These are phyloP conservation scores for Xerophyta viscosa DNA, from an alignment of 106 monocot species.

Conservation along the genomic window DNA sequence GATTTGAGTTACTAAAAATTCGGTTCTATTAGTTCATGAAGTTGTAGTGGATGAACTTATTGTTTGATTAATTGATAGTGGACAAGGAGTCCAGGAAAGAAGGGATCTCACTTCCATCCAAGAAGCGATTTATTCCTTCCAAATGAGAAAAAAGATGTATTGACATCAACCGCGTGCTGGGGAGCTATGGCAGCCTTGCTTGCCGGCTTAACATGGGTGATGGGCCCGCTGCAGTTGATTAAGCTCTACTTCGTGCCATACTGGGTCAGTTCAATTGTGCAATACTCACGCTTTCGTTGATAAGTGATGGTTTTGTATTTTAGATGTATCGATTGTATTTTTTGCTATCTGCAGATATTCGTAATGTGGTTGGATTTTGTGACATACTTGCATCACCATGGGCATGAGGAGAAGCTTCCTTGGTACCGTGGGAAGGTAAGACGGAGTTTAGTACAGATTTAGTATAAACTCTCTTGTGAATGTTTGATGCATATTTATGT, in stretches of 20 bases:
- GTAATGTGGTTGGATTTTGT: slow-evolving; percentile 86
- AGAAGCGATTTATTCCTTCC: slow-evolving; percentile 55
- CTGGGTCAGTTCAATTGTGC: slow-evolving; percentile 16
- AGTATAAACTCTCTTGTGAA: background rate
- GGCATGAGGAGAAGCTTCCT: slow-evolving; percentile 78
- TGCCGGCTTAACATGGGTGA: slow-evolving; percentile 27
- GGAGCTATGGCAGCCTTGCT: slow-evolving; percentile 37
- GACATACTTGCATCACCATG: slow-evolving; percentile 95
- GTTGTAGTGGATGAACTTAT: too few species aligned
- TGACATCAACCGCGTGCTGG: slow-evolving; percentile 68
- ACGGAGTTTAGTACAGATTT: background rate
- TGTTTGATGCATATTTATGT: too few species aligned
- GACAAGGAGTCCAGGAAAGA: slow-evolving; percentile 70
- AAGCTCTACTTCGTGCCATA: slow-evolving; percentile 67
- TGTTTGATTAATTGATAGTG: slow-evolving; percentile 24
- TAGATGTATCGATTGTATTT: background rate
- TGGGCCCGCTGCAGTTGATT: slow-evolving; percentile 44
- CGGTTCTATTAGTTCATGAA: background rate
- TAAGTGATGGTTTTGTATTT: background rate
- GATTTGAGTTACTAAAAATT: background rate
- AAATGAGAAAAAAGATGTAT: slow-evolving; percentile 55
- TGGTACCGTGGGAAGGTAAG: slow-evolving; percentile 89
- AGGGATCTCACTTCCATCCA: slow-evolving; percentile 67
- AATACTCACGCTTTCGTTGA: background rate
- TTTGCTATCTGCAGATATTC: slow-evolving; percentile 39